Evolutionary conservation across 495 filamentous ascomycete species (phyloP), one percentile per base, ranked within the genome.

Genomic region (Tuber brumale): DNA sequence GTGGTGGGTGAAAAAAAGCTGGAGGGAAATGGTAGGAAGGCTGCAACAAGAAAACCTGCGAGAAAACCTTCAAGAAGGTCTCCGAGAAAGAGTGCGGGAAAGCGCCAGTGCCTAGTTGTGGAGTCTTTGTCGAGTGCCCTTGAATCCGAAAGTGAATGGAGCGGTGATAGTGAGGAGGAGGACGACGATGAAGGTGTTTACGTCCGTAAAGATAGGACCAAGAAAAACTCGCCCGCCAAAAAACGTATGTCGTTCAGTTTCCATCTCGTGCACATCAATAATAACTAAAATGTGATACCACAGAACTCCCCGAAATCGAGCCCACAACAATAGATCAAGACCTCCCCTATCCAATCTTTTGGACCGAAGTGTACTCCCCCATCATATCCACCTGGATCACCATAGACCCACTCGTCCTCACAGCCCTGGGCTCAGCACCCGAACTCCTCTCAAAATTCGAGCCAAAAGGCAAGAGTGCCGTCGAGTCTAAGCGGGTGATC

Each of bases 311-410:
- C 72, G 77, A 45, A 61, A 70, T 46, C 71, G 35, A 37, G 70
- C 74, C 37, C 88, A 89, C 79, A 14, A 31, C 27, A 18, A 66
- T 66, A 66, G 93, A 97, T 78, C 85, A 84, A 14, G 93, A 94
- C 75, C 86, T 97, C 23, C 89, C 89, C 39, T 93, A 91, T 80
- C 95, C 96, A 2, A 92, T 91, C 75, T 99, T 97, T 84, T 99
- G 96, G 95, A 90, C 91, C 4, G 95, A 99, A 81, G 91, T 93
- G 31, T 86, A 94, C 23, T 97, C 93, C 0, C 91, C 94, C 0
- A 86, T 91, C 21, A 92, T 92, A 4, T 88, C 93, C 78, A 91
- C 90, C 71, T 92, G 92, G 70, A 89, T 94, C 48, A 85, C 93
- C 0, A 91, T 97, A 5, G 93, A 96, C 71, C 87, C 93, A 0